phyloP scores from a whole-genome alignment of 140 eudicot species.

The Bidens hawaiensis region DNA sequence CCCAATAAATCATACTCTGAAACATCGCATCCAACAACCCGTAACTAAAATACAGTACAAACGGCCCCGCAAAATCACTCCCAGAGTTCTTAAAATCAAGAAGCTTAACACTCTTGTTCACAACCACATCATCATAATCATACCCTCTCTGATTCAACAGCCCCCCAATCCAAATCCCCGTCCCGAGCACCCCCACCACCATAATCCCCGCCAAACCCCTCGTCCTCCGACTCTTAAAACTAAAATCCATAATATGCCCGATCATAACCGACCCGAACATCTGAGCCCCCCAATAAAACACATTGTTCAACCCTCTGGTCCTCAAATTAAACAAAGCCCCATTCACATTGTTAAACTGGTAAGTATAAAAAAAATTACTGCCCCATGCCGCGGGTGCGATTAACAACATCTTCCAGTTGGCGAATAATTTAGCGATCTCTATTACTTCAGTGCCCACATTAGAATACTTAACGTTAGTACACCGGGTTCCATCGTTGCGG shows the following conservation, averaged over 20 bases:
- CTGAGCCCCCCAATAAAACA: constrained; percentile 98
- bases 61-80: constrained; percentile 74
- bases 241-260: constrained; percentile 75
- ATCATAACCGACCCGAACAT: constrained; percentile 84
- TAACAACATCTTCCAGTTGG: constrained; percentile 77
- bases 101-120: constrained; percentile 5
- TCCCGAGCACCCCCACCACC: constrained; percentile 73
- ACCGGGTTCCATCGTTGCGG: constrained; percentile 72
- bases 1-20: constrained; percentile 96
- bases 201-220: constrained; percentile 71
- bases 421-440: constrained; percentile 54
- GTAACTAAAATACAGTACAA: constrained; percentile 79
- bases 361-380: constrained; percentile 85
- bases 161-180: constrained; percentile 96
- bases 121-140: constrained; percentile 28
- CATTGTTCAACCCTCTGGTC: constrained; percentile 86
- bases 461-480: constrained; percentile 77
- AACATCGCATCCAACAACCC: constrained; percentile 94
- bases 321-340: constrained; percentile 78
- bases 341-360: constrained; percentile 88
- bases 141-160: constrained; percentile 71
- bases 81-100: constrained; percentile 60
- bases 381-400: constrained; percentile 90
- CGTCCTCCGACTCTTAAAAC: constrained; percentile 62
- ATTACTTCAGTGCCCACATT: constrained; percentile 38